phyloP scores from a whole-genome alignment of 768 basidiomycete species.

The Termitomyces sp. region DNA sequence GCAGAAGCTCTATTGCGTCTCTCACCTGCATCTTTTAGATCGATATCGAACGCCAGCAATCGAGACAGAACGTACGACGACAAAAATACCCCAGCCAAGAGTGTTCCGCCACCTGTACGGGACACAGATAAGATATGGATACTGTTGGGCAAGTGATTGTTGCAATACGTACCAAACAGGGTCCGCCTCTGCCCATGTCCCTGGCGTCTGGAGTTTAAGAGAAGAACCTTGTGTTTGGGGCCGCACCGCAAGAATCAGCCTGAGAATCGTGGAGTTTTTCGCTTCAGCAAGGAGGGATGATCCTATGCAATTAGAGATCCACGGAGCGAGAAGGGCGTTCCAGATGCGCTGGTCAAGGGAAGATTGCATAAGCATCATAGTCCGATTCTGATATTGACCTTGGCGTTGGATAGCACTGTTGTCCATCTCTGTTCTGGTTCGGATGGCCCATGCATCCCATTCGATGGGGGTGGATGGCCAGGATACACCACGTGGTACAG shows the following conservation, averaged over 20 bases:
- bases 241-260: slow-evolving; percentile 33
- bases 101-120: slow-evolving; percentile 61
- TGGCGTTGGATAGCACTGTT: slow-evolving; percentile 11
- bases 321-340: slow-evolving; percentile 67
- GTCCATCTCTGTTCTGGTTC: slow-evolving; percentile 27
- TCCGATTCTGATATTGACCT: neutral
- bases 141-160: neutral
- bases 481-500: slow-evolving; percentile 25
- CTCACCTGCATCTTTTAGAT: slow-evolving; percentile 52
- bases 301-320: slow-evolving; percentile 66
- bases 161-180: slow-evolving; percentile 57
- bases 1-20: slow-evolving; percentile 62
- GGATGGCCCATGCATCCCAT: slow-evolving; percentile 26
- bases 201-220: slow-evolving; percentile 27
- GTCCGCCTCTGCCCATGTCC: slow-evolving; percentile 65
- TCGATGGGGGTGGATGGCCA: slow-evolving; percentile 17
- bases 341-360: slow-evolving; percentile 64
- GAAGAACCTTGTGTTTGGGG: slow-evolving; percentile 16
- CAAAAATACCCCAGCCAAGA: slow-evolving; percentile 63
- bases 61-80: slow-evolving; percentile 43
- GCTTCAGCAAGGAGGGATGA: slow-evolving; percentile 52
- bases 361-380: slow-evolving; percentile 47
- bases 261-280: slow-evolving; percentile 34
- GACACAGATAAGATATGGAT: neutral
- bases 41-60: neutral